Evolutionary conservation across 2,329 filamentous ascomycete genomes (phyloP).

Genomic region (Alternaria solani): DNA sequence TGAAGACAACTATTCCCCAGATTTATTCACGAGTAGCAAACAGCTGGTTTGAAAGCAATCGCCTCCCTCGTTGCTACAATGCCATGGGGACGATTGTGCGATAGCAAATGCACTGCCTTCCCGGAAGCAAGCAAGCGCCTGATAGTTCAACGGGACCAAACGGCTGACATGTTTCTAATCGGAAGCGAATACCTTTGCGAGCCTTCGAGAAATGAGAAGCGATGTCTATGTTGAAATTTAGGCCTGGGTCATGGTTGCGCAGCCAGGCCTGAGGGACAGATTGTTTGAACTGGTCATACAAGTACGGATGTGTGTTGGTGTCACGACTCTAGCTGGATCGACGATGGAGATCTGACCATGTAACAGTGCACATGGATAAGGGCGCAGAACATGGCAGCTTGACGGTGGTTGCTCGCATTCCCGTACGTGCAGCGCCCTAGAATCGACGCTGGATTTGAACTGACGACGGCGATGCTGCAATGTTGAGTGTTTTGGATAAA

Average conservation of each 20-base stretch:
- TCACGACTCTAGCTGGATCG: conserved; percentile 1
- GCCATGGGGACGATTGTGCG: not conserved
- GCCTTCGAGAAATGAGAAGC: not conserved
- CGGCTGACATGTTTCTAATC: not conserved
- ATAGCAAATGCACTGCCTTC: not conserved
- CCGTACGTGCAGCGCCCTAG: not conserved
- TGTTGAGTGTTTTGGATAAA: not conserved
- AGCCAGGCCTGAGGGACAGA: conserved; percentile 3
- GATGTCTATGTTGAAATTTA: not conserved
- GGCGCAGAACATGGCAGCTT: not conserved
- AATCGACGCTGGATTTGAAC: not conserved
- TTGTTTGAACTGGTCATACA: conserved; percentile 20
- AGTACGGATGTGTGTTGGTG: conserved; percentile 13
- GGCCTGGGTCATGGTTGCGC: not conserved
- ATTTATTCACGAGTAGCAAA: not conserved
- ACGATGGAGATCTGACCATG: conserved; percentile 12
- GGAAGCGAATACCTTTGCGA: not conserved
- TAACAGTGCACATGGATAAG: not conserved
- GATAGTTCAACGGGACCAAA: not conserved
- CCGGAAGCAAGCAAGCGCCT: not conserved
- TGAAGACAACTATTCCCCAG: not conserved
- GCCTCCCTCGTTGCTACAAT: not conserved
- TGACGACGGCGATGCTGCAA: not conserved
- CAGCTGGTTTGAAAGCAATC: not conserved
- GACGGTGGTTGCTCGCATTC: not conserved